These are phyloP conservation scores for Dactylellina parvicollis DNA, from an alignment of 2,329 filamentous ascomycete species.

Conservation along the genomic window DNA sequence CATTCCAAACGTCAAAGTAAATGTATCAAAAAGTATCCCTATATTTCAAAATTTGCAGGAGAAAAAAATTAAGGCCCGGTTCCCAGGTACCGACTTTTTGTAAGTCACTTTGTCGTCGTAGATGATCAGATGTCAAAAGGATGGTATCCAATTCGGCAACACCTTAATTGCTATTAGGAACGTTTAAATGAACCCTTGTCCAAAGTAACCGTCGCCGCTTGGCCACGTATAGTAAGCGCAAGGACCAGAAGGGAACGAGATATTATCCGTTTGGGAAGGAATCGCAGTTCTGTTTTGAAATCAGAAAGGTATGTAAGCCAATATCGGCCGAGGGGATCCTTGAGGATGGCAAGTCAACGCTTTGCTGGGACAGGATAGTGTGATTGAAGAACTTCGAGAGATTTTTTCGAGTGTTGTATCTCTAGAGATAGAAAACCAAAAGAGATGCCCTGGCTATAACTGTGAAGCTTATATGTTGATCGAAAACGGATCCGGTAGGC, in stretches of 20 bases:
- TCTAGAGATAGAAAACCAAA: conserved; percentile 20
- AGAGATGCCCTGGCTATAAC: conserved; percentile 15
- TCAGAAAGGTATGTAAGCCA: conserved; percentile 19
- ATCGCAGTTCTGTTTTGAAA: neutral
- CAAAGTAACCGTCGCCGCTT: conserved; percentile 50
- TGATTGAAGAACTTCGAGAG: conserved; percentile 15
- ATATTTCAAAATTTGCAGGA: neutral
- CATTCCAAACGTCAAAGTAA: neutral
- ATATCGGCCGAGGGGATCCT: conserved; percentile 10
- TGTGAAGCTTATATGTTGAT: conserved; percentile 41
- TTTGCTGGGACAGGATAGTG: conserved; percentile 48
- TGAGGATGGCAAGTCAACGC: conserved; percentile 15
- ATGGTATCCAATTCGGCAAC: conserved; percentile 34
- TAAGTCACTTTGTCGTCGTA: conserved; percentile 10
- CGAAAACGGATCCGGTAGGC: conserved; percentile 40
- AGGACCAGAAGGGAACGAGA: conserved; percentile 15
- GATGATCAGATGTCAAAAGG: conserved; percentile 46
- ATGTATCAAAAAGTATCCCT: no score
- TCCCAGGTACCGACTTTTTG: conserved; percentile 11
- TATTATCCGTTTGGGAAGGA: conserved; percentile 48
- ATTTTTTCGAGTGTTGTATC: conserved; percentile 8
- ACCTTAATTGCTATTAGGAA: conserved; percentile 15
- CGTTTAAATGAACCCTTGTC: conserved; percentile 34
- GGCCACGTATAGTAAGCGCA: conserved; percentile 39
- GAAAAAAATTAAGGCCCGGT: neutral